Base-by-base conservation (phyloP, 805 yeast species). In the Candida broadrunensis region DNA sequence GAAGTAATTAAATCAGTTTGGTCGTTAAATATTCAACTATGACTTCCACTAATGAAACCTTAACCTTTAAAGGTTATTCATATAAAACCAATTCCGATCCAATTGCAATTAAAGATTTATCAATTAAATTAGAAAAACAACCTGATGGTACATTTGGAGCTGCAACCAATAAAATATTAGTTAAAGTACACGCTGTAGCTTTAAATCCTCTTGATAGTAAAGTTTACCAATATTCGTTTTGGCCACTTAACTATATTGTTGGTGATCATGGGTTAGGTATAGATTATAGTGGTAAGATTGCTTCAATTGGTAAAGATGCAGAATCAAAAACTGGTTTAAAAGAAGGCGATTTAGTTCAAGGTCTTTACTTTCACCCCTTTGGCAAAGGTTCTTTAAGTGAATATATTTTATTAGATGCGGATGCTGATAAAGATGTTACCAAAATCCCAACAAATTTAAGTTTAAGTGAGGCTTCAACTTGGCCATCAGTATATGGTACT, bases 401-500 rank as follows among this genome's bases (percentile, higher is more conserved):
- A 46, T 80, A 77, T 49, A 39, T 77, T 24, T 47, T 70, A 16
- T 33, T 77, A 16, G 68, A 77, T 38, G 62, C 65, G 72, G 0
- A 20, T 13, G n/a, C n/a, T 12, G 38, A 39, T 16, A 30, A 27
- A 32, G 23, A 31, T 3, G 40, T 49, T 35, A 29, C 37, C 13
- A 42, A 33, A n/a, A 83, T 88, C 13, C 67, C 70, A 2, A 56
- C 58, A 4, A 66, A 63, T 19, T 44, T 85, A 35, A 49, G 75
- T 2, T 58, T 67, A 41, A 75, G 64, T 27, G 76, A 80, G 49
- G 88, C 90, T 36, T 84, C 85, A 2, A 75, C 87, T 1, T 74
- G 77, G 61, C 85, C 88, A 0, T 60, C 83, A 47, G 82, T 78
- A 0, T 78, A 74, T 48, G 78, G 80, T 15, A 83, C 95, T 3